These are phyloP conservation scores for Byssochlamys sp. DNA, from an alignment of 2,329 filamentous ascomycete genomes.

Conservation along the genomic window DNA sequence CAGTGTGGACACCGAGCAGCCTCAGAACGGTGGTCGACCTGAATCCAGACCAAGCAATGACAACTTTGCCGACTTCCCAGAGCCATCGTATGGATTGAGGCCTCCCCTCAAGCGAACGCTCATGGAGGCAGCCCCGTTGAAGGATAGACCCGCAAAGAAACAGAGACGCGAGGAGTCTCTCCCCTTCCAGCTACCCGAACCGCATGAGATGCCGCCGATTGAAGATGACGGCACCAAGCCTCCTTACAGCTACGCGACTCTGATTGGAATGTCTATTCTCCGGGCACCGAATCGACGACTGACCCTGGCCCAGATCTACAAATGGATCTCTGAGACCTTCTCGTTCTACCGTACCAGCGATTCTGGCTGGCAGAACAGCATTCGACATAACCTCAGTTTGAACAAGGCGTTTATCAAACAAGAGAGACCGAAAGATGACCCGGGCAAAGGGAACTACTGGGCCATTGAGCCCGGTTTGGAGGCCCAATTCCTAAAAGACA, in stretches of 20 bases:
- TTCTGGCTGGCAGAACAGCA: conserved; percentile 96
- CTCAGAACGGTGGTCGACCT: conserved; percentile 41
- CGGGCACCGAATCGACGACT: conserved; percentile 72
- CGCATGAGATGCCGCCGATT: conserved; percentile 69
- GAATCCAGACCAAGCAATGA: conserved; percentile 31
- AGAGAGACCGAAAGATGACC: conserved; percentile 90
- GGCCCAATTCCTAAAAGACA: conserved; percentile 79
- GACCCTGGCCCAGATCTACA: conserved; percentile 92
- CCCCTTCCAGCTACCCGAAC: conserved; percentile 52
- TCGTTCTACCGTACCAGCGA: conserved; percentile 77
- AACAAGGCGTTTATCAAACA: conserved; percentile 96
- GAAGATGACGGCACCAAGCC: conserved; percentile 84
- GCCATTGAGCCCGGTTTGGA: conserved; percentile 84
- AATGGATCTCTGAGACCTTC: conserved; percentile 96
- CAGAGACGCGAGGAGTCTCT: conserved; percentile 49
- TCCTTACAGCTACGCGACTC: conserved; percentile 79
- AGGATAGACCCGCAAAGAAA: conserved; percentile 63
- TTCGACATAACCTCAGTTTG: conserved; percentile 90
- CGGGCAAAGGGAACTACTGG: conserved; percentile 97
- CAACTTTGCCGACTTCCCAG: conserved; percentile 39
- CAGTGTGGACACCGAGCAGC: conserved; percentile 31
- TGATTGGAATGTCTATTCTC: conserved; percentile 95
- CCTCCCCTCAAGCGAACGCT: conserved; percentile 49
- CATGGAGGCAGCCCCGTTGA: conserved; percentile 63
- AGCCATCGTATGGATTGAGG: conserved; percentile 37